Evolutionary conservation across 148 eudicot genomes (phyloP), one percentile per base, ranked within the genome.

Genomic region (Rhododendron mucronatum): DNA sequence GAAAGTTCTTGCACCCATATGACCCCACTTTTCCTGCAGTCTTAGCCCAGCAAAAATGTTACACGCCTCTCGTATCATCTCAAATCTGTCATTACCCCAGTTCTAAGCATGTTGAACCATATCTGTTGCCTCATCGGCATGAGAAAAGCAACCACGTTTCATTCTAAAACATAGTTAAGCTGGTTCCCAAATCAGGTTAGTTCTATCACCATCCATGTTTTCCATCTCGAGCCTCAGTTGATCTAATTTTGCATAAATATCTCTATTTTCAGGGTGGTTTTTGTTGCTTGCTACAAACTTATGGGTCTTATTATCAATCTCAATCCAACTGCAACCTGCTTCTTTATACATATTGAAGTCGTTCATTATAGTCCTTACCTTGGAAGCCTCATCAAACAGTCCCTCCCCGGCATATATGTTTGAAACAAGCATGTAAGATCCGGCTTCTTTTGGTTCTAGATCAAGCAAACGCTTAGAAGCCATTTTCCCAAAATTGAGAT

Each of bases 301-400:
- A 82, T 82, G 85, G 20, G 51, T 48, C 88, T 75, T 86, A 28
- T 81, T 86, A 73, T 74, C 45, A n/a, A 86, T 86, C 85, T 86
- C 88, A 86, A 82, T 86, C 85, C 88, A 86, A 35, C 88, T 86
- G 45, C 85, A 86, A 35, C 88, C 88, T 16, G 82, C 80, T 82
- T 86, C 81, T 74, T 86, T 86, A 0, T 37, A 39, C 0, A 81
- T 73, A 11, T 74, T 37, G 45, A 82, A 86, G 84, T 86, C 59
- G 20, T 81, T 86, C 88, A 86, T 81, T 33, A 9, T 39, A 7
- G 88, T 82, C 65, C 85, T 82, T 61, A 86, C 88, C 82, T 30
- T 74, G 18, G 57, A 51, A 73, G 88, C 84, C 69, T 69, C 84
- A 33, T 63, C 69, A 11, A 86, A 69, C 84, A 86, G 73, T 41